Evolutionary conservation across 2,329 filamentous ascomycete species (phyloP), one percentile per base, ranked within the genome.

Genomic region (Cytospora leucostoma): DNA sequence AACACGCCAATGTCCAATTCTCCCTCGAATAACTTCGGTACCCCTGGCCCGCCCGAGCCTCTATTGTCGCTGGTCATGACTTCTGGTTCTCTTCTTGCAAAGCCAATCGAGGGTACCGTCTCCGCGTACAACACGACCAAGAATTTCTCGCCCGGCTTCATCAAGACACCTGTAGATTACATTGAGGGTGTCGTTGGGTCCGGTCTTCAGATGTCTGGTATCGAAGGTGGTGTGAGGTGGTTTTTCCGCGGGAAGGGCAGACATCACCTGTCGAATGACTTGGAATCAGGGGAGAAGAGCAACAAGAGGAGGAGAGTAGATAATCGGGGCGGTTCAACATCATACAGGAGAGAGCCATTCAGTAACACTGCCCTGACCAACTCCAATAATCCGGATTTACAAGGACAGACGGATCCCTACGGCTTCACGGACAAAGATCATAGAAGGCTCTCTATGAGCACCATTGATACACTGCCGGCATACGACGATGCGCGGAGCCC

Each of bases 71-170:
- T 98, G 1, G 84, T 98, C 27, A 96, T 93, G 0, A 93, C 92
- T 2, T 91, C 91, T 1, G 93, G 97, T 72, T 94, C 94, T 0
- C 81, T 96, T 66, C 84, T 97, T 17, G 92, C 91, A 11, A 92
- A 87, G 34, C 92, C 93, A 0, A 93, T 96, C 69, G 92, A 91
- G 68, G 88, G 89, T 59, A 94, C 93, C 0, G 84, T 94, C 8
- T 92, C 90, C 1, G 92, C 91, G 1, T 98, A 98, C 74, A 89
- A 90, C 34, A 88, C 85, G 3, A 93, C 91, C 12, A 97, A 98
- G 76, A 92, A 93, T 69, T 96, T 94, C 71, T 96, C 92, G 1
- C 93, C 94, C 0, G 85, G 90, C 2, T 92, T 97, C 73, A 66
- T 66, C 33, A 93, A 91, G 74, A 90, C 91, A n/a, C 87, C 93